phyloP scores from a whole-genome alignment of 495 filamentous ascomycete species.

The Xylaria scruposa region DNA sequence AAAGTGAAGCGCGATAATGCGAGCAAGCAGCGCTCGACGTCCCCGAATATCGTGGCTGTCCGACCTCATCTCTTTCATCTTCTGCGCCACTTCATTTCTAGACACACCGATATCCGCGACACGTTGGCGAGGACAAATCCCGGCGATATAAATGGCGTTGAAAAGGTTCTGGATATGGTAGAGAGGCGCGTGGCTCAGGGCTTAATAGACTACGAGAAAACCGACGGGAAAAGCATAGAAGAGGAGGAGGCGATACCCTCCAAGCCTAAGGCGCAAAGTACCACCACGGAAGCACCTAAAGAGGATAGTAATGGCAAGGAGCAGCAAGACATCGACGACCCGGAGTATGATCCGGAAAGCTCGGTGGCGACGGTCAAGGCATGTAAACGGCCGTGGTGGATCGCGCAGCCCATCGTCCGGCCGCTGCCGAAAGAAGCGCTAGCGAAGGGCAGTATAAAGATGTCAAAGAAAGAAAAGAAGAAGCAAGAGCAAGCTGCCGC shows the following conservation, averaged over 20 bases:
- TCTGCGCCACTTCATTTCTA: conserved; percentile 77
- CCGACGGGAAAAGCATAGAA: conserved; percentile 61
- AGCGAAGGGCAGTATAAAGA: conserved; percentile 74
- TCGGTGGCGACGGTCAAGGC: conserved; percentile 71
- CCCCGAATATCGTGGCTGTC: conserved; percentile 81
- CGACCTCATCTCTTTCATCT: conserved; percentile 94
- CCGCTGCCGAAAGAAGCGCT: conserved; percentile 89
- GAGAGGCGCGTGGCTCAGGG: conserved; percentile 76
- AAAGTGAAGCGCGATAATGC: conserved; percentile 61
- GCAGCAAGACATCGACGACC: conserved; percentile 15
- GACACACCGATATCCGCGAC: conserved; percentile 81
- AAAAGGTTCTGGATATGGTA: conserved; percentile 63
- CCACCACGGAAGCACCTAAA: conserved; percentile 30
- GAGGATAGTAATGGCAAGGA: conserved; percentile 26
- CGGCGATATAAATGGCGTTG: conserved; percentile 73
- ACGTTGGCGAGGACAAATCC: conserved; percentile 69
- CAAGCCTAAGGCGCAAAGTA: conserved; percentile 33
- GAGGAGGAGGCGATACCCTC: conserved; percentile 42
- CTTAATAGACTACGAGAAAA: conserved; percentile 70
- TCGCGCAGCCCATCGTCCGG: conserved; percentile 89
- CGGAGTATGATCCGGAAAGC: conserved; percentile 52
- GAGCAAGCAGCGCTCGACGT: conserved; percentile 55
- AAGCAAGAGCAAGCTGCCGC: conserved; percentile 29
- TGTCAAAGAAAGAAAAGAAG: conserved; percentile 61
- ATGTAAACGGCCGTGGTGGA: conserved; percentile 85